Base-by-base conservation (phyloP, 768 basidiomycete species). In the Saitozyma podzolica region DNA sequence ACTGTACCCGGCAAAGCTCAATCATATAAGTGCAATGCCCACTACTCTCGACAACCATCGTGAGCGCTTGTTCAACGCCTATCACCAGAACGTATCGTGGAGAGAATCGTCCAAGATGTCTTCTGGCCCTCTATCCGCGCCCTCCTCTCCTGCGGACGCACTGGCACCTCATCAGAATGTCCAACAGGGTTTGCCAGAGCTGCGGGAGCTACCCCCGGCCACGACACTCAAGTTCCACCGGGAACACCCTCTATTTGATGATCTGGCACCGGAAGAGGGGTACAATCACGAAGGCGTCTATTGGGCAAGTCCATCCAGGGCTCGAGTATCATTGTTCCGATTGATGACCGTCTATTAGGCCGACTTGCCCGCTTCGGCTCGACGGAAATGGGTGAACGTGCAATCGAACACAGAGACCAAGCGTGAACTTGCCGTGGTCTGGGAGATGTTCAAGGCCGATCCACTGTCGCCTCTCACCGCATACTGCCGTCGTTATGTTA, bases 401-500 rank as follows among this genome's bases (percentile, higher is more conserved):
- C 79, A 81, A 61, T 49, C 58, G 7, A 76, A 75, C 56, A 65
- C 48, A 3, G 81, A 82, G 58, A 58, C 73, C 11, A 63, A 59
- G 45, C 67, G 80, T 49, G 81, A 82, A 63, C 37, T 77, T 43
- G 45, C 48, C 39, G 63, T 68, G 40, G 60, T 82, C 11, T 69
- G 77, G 40, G 9, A 54, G 3, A 78, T 80, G 79, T 78, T 79
- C 67, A 81, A 80, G 66, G 62, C 56, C 43, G 78, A 80, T 59
- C 80, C 80, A 0, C 29, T 77, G 9, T 62, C 61, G 8, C 80
- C 80, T 10, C 55, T 78, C 17, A 43, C 66, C 0, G 67, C 72
- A 8, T 81, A 82, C 70, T 80, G 65, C 54, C 64, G 65, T 42
- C 67, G 74, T 59, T 82, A 82, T 69, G 81, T 80, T 50, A 61